Evolutionary conservation across 2,329 filamentous ascomycete genomes (phyloP), one percentile per base, ranked within the genome.

Genomic region (Pseudogymnoascus destructans): DNA sequence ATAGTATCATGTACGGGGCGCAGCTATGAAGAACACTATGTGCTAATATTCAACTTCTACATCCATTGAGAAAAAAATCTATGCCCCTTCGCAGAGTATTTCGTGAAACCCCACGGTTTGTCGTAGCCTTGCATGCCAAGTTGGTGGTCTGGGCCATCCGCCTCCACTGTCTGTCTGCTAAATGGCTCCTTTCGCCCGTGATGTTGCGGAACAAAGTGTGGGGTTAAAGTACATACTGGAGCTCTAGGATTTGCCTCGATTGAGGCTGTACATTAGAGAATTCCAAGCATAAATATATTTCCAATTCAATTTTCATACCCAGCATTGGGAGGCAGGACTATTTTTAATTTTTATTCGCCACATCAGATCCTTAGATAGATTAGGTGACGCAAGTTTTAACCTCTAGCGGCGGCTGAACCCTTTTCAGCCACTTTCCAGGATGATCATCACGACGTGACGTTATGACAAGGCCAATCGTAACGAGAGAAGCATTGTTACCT

Each of bases 101-200:
- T 30, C 25, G 46, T 52, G 46, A 30, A 52, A 17, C 46, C 46
- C 25, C 25, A 19, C 46, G 25, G n/a, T 30, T 17, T 30, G n/a
- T 52, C 23, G 46, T 52, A 52, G 46, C 46, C 46, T 52, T 52
- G 46, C 46, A 52, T 52, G 46, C 46, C 46, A 52, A 52, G 25
- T 52, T 52, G 25, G 9, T 52, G 46, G 46, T 52, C 46, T 52
- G 23, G 46, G 42, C 42, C 23, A 5, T 5, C 23, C 9, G 46
- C 46, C 46, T 52, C 46, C 25, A 30, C 46, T 27, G 42, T 52
- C 40, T 49, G 42, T 52, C n/a, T 52, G 42, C 13, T 27, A 15
- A 15, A 27, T 10, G 35, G 33, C 33, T 38, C 42, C 2, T 23
- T 49, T 10, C 13, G 6, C 42, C 5, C 11, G 42, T 30, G 23